Conservation (phyloP, 2,329 filamentous ascomycete genomes). For the Hypoxylon sp. region DNA sequence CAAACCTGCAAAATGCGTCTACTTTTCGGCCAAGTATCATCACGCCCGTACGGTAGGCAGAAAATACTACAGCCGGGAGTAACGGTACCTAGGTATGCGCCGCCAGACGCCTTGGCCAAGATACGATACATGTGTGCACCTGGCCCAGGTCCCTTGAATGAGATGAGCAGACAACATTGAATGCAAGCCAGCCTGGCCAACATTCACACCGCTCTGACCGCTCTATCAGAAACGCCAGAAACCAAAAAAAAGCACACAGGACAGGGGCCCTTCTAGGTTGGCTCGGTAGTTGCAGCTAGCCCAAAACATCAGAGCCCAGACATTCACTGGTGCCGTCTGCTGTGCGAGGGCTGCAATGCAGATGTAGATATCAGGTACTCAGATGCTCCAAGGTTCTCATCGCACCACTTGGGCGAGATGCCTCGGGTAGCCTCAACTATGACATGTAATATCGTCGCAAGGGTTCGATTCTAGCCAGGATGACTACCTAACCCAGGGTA, state of each 20-base stretch:
- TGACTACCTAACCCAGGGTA: background rate
- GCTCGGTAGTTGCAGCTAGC: constrained; percentile 17
- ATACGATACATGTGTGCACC: no score
- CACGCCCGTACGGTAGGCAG: no score
- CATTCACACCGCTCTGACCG: constrained; percentile 39
- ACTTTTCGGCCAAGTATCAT: no score
- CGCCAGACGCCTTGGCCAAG: no score
- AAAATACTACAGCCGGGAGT: background rate
- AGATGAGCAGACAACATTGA: constrained; percentile 2
- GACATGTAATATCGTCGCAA: background rate
- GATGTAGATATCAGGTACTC: no score
- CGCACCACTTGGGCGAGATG: constrained; percentile 1
- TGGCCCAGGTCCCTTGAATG: background rate
- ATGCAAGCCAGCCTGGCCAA: constrained; percentile 1
- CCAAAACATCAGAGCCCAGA: constrained; percentile 19
- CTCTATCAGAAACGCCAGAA: constrained; percentile 19
- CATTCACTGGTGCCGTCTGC: constrained; percentile 15
- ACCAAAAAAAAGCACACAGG: constrained; percentile 25
- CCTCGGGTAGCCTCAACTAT: background rate
- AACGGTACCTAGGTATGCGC: no score
- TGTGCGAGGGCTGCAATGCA: background rate
- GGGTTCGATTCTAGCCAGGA: background rate
- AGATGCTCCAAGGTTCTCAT: background rate
- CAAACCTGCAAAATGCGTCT: no score
- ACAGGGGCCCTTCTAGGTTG: constrained; percentile 37